Conservation (phyloP, 2,329 filamentous ascomycete genomes). For the Coniella vitis region DNA sequence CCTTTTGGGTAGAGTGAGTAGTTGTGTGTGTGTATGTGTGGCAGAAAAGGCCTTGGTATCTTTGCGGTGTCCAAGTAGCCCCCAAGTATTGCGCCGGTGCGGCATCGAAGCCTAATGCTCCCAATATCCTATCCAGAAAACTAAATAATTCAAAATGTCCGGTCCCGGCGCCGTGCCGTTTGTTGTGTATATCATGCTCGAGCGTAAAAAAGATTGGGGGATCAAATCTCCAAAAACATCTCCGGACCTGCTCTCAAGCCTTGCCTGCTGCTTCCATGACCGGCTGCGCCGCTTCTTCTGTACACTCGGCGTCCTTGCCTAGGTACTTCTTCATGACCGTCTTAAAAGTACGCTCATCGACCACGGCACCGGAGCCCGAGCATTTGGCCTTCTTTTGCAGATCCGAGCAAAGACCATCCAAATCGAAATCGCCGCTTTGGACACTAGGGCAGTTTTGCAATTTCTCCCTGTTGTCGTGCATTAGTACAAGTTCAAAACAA, state of each 20-base stretch:
- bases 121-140: not conserved
- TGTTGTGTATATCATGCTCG: not conserved
- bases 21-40: no score
- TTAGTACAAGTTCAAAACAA: conserved; percentile 30
- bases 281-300: conserved; percentile 2
- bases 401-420: conserved; percentile 87
- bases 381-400: conserved; percentile 94
- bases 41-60: no score
- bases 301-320: conserved; percentile 28
- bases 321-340: conserved; percentile 63
- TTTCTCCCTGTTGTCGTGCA: conserved; percentile 63
- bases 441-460: conserved; percentile 81
- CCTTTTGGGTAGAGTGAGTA: no score
- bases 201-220: not conserved
- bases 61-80: no score
- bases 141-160: not conserved
- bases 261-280: not conserved
- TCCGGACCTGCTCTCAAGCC: not conserved
- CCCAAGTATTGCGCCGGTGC: no score
- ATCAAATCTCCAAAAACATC: not conserved
- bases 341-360: conserved; percentile 85
- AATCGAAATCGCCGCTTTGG: conserved; percentile 84
- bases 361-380: conserved; percentile 81
- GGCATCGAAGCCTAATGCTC: not conserved
- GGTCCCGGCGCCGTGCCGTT: not conserved